Base-by-base conservation (phyloP, 345 rosid genomes). In the Eucalyptus sp. region DNA sequence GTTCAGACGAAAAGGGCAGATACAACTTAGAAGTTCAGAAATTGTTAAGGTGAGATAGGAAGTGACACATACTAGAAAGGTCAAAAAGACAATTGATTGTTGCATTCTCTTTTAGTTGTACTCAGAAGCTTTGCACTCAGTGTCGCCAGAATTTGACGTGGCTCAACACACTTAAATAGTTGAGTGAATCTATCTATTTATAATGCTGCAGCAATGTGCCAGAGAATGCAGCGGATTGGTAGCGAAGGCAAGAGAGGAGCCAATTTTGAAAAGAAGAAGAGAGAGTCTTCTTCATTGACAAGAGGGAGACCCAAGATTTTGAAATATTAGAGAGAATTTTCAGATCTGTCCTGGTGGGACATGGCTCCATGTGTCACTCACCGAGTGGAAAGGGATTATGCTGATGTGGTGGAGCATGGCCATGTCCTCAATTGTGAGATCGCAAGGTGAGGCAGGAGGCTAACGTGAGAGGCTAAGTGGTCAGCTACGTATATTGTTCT, bases 61-160 rank as follows among this genome's bases (percentile, higher is more conserved):
- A 29, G 71, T 29, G 37, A 64, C 10, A 91, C 94, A 86, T 95
- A 93, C 99, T 93, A 4, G 99, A 98, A 84, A 97, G 92, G 86
- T 96, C 95, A 87, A 93, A 94, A 44, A 96, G 93, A n/a, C 99
- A 96, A 51, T 51, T 4, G 17, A 7, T 51, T 51, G 17, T 51
- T 51, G 4, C 22, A 51, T 51, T 24, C 29, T 56, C 62, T 10
- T 54, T 54, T 56, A 24, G 62, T 56, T 24, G 27, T 20, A 10
- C 62, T 56, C 1, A 56, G 3, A 24, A 56, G 29, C 62, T 56
- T 56, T 10, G 6, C 13, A 0, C 6, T 56, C 0, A 24, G 29
- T 10, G 0, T 56, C 4, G 13, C 29, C 13, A 56, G 0, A 0
- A 10, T 56, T 37, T 56, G 62, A 56, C 0, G 13, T 3, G 12